Evolutionary conservation across 2,329 filamentous ascomycete genomes (phyloP).

Genomic region (Neocatenulostroma microsporum): DNA sequence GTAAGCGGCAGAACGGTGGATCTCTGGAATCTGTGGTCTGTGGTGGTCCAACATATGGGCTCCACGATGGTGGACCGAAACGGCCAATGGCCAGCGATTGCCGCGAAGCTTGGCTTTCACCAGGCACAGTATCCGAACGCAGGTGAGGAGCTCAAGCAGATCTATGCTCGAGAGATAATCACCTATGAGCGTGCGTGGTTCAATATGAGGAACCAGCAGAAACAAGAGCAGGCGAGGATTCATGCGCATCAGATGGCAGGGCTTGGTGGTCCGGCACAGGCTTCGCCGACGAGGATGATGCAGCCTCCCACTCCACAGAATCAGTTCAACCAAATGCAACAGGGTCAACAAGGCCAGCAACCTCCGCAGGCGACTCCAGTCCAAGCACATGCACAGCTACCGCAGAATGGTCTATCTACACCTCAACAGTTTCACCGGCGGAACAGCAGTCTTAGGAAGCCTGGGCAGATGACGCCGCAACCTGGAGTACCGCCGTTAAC

Average conservation of each 20-base stretch:
- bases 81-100: conserved; percentile 67
- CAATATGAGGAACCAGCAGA: conserved; percentile 42
- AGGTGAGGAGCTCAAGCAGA: conserved; percentile 57
- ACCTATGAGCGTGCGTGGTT: conserved; percentile 67
- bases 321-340: conserved; percentile 18
- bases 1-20: conserved; percentile 68
- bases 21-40: conserved; percentile 68
- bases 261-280: conserved; percentile 23
- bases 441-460: conserved; percentile 23
- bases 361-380: conserved; percentile 36
- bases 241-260: conserved; percentile 36
- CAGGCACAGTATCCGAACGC: conserved; percentile 51
- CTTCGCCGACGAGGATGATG: conserved; percentile 29
- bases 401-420: conserved; percentile 39
- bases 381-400: conserved; percentile 43
- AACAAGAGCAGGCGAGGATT: conserved; percentile 27
- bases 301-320: conserved; percentile 18
- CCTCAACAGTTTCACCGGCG: conserved; percentile 36
- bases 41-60: conserved; percentile 68
- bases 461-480: conserved; percentile 26
- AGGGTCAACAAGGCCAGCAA: conserved; percentile 22
- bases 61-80: conserved; percentile 63
- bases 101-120: conserved; percentile 42
- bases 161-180: conserved; percentile 68
- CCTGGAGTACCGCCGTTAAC: conserved; percentile 12